A percentile compares a stretch with the other conserved stretches of the same genome.
Evolutionary conservation across 164 flowering plant species (phyloP).

Genomic region (Euptelea pleiosperma): DNA sequence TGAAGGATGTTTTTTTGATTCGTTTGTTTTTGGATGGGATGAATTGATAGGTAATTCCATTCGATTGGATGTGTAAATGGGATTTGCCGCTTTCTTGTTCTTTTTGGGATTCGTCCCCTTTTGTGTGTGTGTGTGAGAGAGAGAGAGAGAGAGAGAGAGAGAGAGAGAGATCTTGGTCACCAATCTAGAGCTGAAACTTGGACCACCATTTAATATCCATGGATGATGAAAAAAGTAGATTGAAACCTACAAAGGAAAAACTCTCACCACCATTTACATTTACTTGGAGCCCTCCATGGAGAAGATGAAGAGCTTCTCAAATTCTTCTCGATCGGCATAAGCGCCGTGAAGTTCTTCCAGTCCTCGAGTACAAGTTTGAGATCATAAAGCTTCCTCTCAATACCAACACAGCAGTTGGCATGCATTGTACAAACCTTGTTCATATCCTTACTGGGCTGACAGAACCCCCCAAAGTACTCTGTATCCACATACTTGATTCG

Average conservation of each 20-base stretch:
- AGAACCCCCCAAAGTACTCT: conserved; percentile 31
- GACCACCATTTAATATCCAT: too few relatives aligned
- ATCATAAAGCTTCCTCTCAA: conserved; percentile 32
- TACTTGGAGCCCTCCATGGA: conserved; percentile 32
- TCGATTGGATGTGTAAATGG: too few relatives aligned
- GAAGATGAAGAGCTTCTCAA: conserved; percentile 8
- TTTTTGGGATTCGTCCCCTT: too few relatives aligned
- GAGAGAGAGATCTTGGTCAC: too few relatives aligned
- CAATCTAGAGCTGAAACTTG: too few relatives aligned
- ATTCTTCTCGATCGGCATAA: conserved; percentile 4
- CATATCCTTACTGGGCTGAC: conserved; percentile 25
- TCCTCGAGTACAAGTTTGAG: conserved; percentile 37
- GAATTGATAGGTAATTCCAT: too few relatives aligned
- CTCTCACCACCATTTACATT: conserved; percentile 15
- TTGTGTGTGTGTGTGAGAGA: too few relatives aligned
- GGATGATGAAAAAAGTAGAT: too few relatives aligned
- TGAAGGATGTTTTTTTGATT: too few relatives aligned
- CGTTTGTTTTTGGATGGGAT: too few relatives aligned
- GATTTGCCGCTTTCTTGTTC: too few relatives aligned
- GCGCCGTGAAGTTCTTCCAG: conserved; percentile 32
- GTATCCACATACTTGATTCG: conserved; percentile 24
- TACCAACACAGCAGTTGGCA: conserved; percentile 34
- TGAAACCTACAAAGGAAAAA: background rate
- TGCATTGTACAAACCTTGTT: conserved; percentile 32
- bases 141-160: too few relatives aligned